These are phyloP conservation scores for Hypoxylon rubiginosum DNA, from an alignment of 2,329 filamentous ascomycete species.

Conservation along the genomic window DNA sequence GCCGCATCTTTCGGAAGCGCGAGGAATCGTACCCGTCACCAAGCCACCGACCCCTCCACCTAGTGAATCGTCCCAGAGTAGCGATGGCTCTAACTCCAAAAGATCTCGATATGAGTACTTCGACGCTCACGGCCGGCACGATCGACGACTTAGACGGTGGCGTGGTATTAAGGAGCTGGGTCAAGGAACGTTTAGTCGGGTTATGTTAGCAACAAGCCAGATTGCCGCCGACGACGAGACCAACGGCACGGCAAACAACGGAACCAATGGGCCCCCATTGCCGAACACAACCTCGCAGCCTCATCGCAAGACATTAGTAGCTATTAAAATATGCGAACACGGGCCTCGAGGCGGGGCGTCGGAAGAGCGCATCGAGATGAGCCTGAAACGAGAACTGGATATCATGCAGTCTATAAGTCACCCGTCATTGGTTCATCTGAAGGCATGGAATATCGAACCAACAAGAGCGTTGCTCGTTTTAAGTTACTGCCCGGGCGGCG, in stretches of 20 bases:
- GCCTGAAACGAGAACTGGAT: conserved; percentile 92
- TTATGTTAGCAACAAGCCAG: conserved; percentile 90
- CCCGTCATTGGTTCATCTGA: conserved; percentile 90
- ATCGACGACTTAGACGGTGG: conserved; percentile 81
- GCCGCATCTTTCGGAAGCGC: conserved; percentile 81
- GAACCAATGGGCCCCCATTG: conserved; percentile 53
- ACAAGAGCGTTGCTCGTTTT: conserved; percentile 87
- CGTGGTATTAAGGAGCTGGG: conserved; percentile 84
- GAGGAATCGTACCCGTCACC: conserved; percentile 76
- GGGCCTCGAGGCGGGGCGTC: conserved; percentile 94
- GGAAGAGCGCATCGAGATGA: conserved; percentile 92
- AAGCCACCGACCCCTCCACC: conserved; percentile 85
- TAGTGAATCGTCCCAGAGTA: conserved; percentile 75
- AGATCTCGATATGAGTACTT: conserved; percentile 72
- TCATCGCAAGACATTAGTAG: conserved; percentile 85
- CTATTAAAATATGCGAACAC: conserved; percentile 95
- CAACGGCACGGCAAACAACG: conserved; percentile 54
- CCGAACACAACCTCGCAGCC: conserved; percentile 56
- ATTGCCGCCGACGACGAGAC: conserved; percentile 64
- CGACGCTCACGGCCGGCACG: conserved; percentile 74
- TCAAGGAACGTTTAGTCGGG: conserved; percentile 95
- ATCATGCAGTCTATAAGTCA: conserved; percentile 91
- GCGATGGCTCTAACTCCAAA: conserved; percentile 59
- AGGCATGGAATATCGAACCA: conserved; percentile 89
- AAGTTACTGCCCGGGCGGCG: conserved; percentile 92